Percentiles rank a stretch among this genome's conserved stretches.
Evolutionary conservation across 179 eudicot genomes (phyloP).

Genomic region (Carnegiea gigantea): DNA sequence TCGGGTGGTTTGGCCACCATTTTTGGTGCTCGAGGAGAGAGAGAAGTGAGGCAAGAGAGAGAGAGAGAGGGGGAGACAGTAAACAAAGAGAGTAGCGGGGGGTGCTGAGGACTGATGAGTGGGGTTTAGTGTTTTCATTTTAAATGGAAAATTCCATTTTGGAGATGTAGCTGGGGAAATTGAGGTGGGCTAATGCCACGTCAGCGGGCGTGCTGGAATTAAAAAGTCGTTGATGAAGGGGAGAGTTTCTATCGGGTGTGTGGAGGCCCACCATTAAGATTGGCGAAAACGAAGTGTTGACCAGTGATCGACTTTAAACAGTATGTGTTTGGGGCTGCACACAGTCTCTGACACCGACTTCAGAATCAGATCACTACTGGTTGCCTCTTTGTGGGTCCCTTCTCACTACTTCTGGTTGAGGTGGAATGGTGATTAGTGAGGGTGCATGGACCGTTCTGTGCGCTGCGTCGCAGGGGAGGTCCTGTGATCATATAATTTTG

Average conservation of each 20-base stretch:
- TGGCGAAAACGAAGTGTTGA: conserved; percentile 5
- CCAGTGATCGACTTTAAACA: conserved; percentile 8
- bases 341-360: neutral
- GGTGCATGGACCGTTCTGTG: too few species aligned
- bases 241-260: neutral
- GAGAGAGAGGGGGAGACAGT: neutral
- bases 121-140: neutral
- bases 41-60: neutral
- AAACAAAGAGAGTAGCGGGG: neutral
- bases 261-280: conserved; percentile 9
- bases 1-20: conserved; percentile 30
- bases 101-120: neutral
- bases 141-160: neutral
- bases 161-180: conserved; percentile 4
- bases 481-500: too few species aligned
- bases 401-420: neutral
- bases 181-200: conserved; percentile 16
- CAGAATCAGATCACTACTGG: neutral
- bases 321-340: neutral
- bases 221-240: neutral
- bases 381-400: neutral
- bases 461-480: too few species aligned
- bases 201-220: neutral
- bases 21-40: neutral
- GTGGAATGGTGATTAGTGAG: too few species aligned